Evolutionary conservation across 495 filamentous ascomycete genomes (phyloP).

Genomic region (Paragyromitra xinjiangensis): DNA sequence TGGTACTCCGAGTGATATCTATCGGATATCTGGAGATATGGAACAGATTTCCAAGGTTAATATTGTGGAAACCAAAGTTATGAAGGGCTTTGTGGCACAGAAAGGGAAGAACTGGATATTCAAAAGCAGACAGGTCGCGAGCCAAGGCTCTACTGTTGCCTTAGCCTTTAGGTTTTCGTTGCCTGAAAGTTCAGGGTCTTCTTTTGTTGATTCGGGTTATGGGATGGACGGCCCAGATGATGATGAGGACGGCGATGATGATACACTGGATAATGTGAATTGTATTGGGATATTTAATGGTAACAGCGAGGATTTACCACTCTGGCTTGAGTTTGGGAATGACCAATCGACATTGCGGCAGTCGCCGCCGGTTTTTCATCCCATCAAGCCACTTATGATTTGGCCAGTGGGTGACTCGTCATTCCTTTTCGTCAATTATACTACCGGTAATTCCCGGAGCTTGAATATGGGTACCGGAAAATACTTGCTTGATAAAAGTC

Average conservation of each 20-base stretch:
- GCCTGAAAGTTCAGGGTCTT: not conserved
- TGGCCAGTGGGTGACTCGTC: not conserved
- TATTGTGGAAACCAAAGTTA: not conserved
- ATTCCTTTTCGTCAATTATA: slow-evolving; percentile 4
- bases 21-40: not conserved
- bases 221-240: not conserved
- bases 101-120: not conserved
- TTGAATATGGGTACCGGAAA: not conserved
- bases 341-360: slow-evolving; percentile 3
- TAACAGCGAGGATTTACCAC: not conserved
- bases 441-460: not conserved
- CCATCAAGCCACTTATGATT: slow-evolving; percentile 4
- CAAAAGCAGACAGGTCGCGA: not conserved
- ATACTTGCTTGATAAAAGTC: not conserved
- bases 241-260: not conserved
- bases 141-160: not conserved
- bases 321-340: not conserved
- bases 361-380: slow-evolving; percentile 4
- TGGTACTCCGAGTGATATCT: not conserved
- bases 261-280: not conserved
- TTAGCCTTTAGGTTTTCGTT: not conserved
- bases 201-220: slow-evolving; percentile 2
- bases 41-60: not conserved
- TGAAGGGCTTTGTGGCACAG: not conserved
- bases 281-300: not conserved